A percentile compares a stretch with the other conserved stretches of the same genome.
Conservation (phyloP, 2,329 filamentous ascomycete genomes). For the Trematosphaeria pertusa region DNA sequence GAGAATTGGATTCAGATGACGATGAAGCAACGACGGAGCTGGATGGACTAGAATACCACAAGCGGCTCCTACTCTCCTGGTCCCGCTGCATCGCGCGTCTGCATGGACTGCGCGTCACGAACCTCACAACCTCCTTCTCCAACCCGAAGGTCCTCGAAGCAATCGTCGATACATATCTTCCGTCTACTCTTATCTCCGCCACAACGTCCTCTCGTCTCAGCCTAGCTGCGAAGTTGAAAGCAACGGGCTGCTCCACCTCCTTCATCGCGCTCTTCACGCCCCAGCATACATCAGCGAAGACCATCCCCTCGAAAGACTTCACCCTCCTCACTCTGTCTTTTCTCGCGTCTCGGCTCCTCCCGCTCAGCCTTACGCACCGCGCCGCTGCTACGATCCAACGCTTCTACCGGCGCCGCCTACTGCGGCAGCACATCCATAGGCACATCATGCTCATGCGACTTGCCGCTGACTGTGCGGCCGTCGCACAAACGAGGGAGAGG, state of each 20-base stretch:
- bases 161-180: slow-evolving; percentile 65
- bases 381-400: slow-evolving; percentile 62
- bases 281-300: slow-evolving; percentile 26
- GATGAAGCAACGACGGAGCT: slow-evolving; percentile 32
- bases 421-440: slow-evolving; percentile 35
- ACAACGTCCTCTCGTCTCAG: slow-evolving; percentile 11
- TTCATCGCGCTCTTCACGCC: slow-evolving; percentile 55
- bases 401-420: slow-evolving; percentile 53
- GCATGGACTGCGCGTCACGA: slow-evolving; percentile 56
- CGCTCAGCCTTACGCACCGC: slow-evolving; percentile 55
- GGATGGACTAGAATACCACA: slow-evolving; percentile 43
- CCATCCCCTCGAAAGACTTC: slow-evolving; percentile 62
- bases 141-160: slow-evolving; percentile 61
- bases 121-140: slow-evolving; percentile 66
- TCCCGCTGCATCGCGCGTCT: slow-evolving; percentile 58
- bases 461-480: slow-evolving; percentile 55
- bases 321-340: slow-evolving; percentile 65
- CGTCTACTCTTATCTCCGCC: slow-evolving; percentile 20
- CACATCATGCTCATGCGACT: slow-evolving; percentile 51
- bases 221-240: slow-evolving; percentile 47
- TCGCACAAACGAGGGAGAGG: slow-evolving; percentile 54
- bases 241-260: slow-evolving; percentile 50
- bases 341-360: slow-evolving; percentile 64
- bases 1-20: slow-evolving; percentile 42
- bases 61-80: slow-evolving; percentile 62